Conservation (phyloP, 257 asterid genomes). For the Solanum bulbocastanum region DNA sequence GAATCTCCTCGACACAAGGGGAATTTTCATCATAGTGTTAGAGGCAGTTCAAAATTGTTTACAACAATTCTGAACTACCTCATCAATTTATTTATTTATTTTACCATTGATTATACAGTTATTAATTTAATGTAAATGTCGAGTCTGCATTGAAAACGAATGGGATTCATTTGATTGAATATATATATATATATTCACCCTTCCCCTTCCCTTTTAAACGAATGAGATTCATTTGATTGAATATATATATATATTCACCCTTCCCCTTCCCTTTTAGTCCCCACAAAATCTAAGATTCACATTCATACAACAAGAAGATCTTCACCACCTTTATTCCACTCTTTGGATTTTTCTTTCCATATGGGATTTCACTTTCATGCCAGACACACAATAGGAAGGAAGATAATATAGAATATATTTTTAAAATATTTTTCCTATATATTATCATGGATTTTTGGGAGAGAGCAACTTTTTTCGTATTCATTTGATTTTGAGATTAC, state of each 20-base stretch:
- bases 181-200: neutral
- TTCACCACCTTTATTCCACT: neutral
- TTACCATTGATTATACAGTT: neutral
- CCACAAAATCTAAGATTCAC: neutral
- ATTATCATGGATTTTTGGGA: neutral
- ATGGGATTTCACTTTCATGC: neutral
- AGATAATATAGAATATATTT: neutral
- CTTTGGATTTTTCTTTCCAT: neutral
- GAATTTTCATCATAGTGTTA: neutral
- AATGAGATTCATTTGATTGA: neutral
- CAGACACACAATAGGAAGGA: neutral
- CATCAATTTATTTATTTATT: accelerated
- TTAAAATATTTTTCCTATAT: neutral
- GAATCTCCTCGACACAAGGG: neutral
- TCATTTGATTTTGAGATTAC: neutral
- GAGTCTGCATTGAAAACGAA: neutral
- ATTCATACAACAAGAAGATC: neutral
- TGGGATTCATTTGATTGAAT: neutral
- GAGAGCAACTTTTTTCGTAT: neutral
- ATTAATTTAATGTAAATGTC: neutral
- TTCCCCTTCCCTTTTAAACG: neutral
- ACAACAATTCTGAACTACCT: neutral
- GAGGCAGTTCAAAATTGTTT: neutral
- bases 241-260: neutral
- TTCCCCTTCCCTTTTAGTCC: neutral